These are phyloP conservation scores for Aureobasidium zeae DNA, from an alignment of 2,329 filamentous ascomycete species.

Conservation along the genomic window DNA sequence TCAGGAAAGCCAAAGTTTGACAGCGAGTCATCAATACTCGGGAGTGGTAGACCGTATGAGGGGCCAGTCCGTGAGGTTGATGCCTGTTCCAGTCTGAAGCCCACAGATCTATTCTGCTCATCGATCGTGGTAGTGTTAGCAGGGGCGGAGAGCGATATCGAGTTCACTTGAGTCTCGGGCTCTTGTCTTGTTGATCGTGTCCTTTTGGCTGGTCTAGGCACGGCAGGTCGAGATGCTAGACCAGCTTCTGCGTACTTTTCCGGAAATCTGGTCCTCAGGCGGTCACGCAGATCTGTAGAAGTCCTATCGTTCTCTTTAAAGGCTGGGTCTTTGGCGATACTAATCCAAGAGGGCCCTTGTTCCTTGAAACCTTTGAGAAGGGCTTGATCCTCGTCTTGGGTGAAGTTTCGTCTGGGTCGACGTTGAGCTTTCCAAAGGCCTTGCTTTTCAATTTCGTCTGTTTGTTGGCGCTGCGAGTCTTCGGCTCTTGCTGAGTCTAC, in stretches of 20 bases:
- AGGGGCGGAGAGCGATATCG: background rate
- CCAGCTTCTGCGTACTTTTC: slow-evolving; percentile 46
- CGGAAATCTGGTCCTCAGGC: slow-evolving; percentile 52
- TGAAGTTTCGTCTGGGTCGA: slow-evolving; percentile 48
- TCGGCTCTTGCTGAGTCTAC: background rate
- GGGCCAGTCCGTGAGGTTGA: slow-evolving; percentile 1
- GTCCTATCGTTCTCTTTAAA: slow-evolving; percentile 44
- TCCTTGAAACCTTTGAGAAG: slow-evolving; percentile 50
- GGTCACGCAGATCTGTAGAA: slow-evolving; percentile 52
- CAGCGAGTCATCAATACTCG: slow-evolving; percentile 23
- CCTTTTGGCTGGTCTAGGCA: slow-evolving; percentile 20
- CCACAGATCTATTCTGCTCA: background rate
- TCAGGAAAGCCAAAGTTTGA: slow-evolving; percentile 19
- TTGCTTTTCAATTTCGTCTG: background rate
- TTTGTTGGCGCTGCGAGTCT: background rate
- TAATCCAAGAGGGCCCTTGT: slow-evolving; percentile 51
- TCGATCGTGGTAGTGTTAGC: background rate
- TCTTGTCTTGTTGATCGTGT: slow-evolving; percentile 9
- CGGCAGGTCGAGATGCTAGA: slow-evolving; percentile 30
- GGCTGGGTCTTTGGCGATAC: slow-evolving; percentile 47
- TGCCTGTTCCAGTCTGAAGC: background rate
- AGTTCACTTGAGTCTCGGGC: background rate
- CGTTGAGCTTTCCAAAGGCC: slow-evolving; percentile 29
- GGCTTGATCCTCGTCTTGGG: slow-evolving; percentile 47
- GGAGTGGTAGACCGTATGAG: slow-evolving; percentile 20